Conservation (phyloP, 75 land plant species). For the Pseudotsuga menziesii region DNA sequence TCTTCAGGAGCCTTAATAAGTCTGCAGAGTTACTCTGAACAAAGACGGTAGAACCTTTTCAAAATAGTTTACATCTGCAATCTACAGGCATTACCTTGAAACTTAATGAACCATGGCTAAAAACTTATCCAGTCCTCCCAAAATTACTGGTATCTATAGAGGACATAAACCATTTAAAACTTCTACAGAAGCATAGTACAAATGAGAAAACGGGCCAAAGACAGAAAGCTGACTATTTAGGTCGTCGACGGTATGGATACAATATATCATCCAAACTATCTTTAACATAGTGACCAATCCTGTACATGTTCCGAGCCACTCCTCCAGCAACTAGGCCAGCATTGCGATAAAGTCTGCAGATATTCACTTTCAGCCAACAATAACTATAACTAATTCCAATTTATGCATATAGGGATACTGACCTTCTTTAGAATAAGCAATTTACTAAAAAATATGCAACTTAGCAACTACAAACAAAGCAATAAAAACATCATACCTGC, state of each 20-base stretch:
- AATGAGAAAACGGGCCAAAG: background rate
- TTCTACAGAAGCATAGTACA: background rate
- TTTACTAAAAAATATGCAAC: background rate
- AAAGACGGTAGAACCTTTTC: background rate
- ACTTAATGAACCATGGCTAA: background rate
- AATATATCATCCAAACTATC: constrained; percentile 69
- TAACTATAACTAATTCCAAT: constrained; percentile 1
- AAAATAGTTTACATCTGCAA: too few relatives aligned
- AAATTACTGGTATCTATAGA: background rate
- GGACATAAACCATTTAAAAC: background rate
- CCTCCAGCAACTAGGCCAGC: constrained; percentile 77
- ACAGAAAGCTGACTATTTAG: constrained; percentile 35
- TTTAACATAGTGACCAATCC: constrained; percentile 64
- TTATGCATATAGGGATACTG: background rate
- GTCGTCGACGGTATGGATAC: constrained; percentile 74
- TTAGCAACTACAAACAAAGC: background rate
- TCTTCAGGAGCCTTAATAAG: too few relatives aligned
- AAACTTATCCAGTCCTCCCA: background rate
- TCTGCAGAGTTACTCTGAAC: background rate
- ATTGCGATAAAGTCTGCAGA: constrained; percentile 66
- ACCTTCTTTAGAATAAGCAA: background rate
- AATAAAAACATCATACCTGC: constrained; percentile 28
- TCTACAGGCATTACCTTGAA: background rate
- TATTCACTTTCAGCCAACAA: background rate
- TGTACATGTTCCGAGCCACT: constrained; percentile 62